Base-by-base conservation (phyloP, 2,329 filamentous ascomycete genomes). In the Metarhizium sp. region DNA sequence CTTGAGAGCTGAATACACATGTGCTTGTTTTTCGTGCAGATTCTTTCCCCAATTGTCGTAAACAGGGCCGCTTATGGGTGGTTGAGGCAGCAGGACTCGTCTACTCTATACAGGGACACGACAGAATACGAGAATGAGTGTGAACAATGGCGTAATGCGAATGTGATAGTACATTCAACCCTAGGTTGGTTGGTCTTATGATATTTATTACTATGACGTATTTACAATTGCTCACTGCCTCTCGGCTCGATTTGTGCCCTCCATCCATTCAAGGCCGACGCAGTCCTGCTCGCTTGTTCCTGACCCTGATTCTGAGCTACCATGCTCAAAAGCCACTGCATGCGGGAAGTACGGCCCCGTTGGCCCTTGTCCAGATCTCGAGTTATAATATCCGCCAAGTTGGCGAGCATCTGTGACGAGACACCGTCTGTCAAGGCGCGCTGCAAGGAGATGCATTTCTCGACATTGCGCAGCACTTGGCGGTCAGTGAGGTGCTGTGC, bases 361-460 rank as follows among this genome's bases (percentile, higher is more conserved):
- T 61, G 58, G 6, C 71, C 70, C 40, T 57, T 56, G 36, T 67
- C 65, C 4, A 75, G 61, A 55, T 74, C 72, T 10, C 65, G 60
- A 3, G 67, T 62, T 20, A 71, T 56, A 2, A 68, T 55, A 5
- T 59, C 53, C 6, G 65, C 55, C n/a, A 71, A 40, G 38, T 60
- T 60, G 47, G 58, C 59, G 18, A 74, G 56, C 10, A 63, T 60
- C 18, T 60, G 52, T 6, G 61, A 57, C 7, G 69, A 63, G n/a
- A 66, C 53, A 11, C 51, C 56, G 8, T 59, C 58, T 49, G 50
- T 60, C 32, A 67, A 57, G 6, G 53, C 53, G 46, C 62, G 63
- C 52, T 69, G 61, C 51, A 60, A 58, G 16, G 58, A 54, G 8
- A 67, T 54, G 42, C 66, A 67, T 5, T 60, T 58, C 50, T 68